Base-by-base conservation (phyloP, 2,329 filamentous ascomycete species). In the Apiospora koreana region DNA sequence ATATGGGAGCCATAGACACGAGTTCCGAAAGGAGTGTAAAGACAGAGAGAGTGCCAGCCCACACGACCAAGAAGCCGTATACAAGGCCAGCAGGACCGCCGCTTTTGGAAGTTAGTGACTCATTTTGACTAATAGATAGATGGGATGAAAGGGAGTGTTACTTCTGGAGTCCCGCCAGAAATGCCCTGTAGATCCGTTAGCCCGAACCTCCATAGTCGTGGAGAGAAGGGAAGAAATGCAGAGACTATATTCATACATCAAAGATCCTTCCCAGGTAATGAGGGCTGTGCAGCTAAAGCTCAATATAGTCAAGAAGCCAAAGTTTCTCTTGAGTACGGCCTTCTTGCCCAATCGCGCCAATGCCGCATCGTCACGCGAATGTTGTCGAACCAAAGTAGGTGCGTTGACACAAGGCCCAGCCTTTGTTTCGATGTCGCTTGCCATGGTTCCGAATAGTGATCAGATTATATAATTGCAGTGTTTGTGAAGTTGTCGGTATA, bases 31-130 rank as follows among this genome's bases (percentile, higher is more conserved):
- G 82, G 21, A 83, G 83, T 0, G 81, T 83, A 72, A 85, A 86
- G 4, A 73, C 80, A 0, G 80, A 84, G 69, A 88, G 73, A 0
- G 83, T 87, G 0, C 83, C 84, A 23, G 79, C 74, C 84, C 85
- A 87, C 23, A 85, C 83, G 65, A 87, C 83, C 42, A 88, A 80
- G 77, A 84, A 88, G 65, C 85, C 85, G 72, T 86, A 87, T 12
- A 87, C 76, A 8, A 86, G 77, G 5, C 86, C 85, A 1, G 84
- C 81, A 16, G 85, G 83, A 5, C 75, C 75, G 31, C 75, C 75
- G 71, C 72, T 76, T 23, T 14, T 3, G 43, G 12, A 16, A 31
- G 6, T 28, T 23, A 54, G n/a, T 54, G 5, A 14, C 12, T 28
- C 23, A 8, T n/a, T n/a, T 21, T 46, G 21, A 46, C 18, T 46